Base-by-base conservation (phyloP, 768 basidiomycete species). In the Roridomyces roridus region DNA sequence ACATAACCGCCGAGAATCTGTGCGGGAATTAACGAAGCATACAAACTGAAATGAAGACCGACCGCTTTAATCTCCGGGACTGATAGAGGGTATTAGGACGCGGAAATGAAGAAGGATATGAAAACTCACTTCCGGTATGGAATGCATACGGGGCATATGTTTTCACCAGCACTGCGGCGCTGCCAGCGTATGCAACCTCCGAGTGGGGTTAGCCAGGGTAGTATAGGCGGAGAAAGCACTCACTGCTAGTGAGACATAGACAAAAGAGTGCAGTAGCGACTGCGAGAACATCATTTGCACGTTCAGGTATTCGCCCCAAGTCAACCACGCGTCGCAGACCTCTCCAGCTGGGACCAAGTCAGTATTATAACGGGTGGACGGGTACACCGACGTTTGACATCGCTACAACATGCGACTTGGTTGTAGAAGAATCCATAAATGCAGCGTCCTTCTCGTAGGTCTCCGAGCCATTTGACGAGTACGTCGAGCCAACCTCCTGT, bases 1-100 rank as follows among this genome's bases (percentile, higher is more conserved):
- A 94, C 92, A 66, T 92, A 94, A 36, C 93, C 92, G 23, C 86
- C 85, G 17, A 94, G 77, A 59, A 92, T 90, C 89, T 91, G 3
- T 25, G 31, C 37, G 25, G 21, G 25, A 24, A 47, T 59, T n/a
- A n/a, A n/a, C n/a, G n/a, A n/a, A n/a, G n/a, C n/a, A n/a, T n/a
- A n/a, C 24, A 7, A 55, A 15, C 17, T 20, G 29, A 23, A 41
- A 7, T 36, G 35, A n/a, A 29, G 62, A 84, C 55, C 65, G 6
- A 89, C 88, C 45, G 89, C 88, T 72, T 91, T 90, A 28, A 91
- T 91, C 70, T 91, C 89, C 15, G 89, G 89, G 65, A 91, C 88
- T 91, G 51, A 6, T 9, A 20, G 17, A n/a, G 42, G 47, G 23
- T 48, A 17, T 47, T 26, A 23, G 46, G 58, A 9, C 39, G 41